Percentiles rank a stretch among this genome's conserved stretches.
Conservation (phyloP, 2,329 filamentous ascomycete genomes). For the Stemphylium lycopersici region DNA sequence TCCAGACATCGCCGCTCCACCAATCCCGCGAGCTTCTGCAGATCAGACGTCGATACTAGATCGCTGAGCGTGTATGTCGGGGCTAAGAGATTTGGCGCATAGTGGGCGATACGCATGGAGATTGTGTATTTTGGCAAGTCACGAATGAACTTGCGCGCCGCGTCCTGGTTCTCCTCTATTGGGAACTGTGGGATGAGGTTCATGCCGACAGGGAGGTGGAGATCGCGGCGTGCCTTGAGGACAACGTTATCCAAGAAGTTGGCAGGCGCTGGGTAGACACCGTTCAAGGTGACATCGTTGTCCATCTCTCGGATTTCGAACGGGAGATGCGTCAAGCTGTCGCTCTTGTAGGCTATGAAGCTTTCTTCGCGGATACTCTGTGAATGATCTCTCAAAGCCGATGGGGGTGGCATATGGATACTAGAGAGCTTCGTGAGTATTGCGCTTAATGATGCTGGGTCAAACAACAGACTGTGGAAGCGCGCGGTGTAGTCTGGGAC, state of each 20-base stretch:
- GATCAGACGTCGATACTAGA: not conserved
- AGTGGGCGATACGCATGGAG: constrained; percentile 2
- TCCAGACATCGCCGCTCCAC: constrained; percentile 2
- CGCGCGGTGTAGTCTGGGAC: not conserved
- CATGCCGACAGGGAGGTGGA: constrained; percentile 9
- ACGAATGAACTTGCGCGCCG: constrained; percentile 9
- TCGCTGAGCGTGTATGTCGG: not conserved
- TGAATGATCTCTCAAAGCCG: not conserved
- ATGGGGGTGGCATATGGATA: not conserved
- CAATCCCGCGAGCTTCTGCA: not conserved
- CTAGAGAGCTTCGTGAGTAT: constrained; percentile 1
- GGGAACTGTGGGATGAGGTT: constrained; percentile 8
- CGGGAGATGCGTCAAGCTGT: constrained; percentile 8
- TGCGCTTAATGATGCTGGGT: not conserved
- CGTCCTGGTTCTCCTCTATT: constrained; percentile 1
- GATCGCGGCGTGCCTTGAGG: constrained; percentile 10
- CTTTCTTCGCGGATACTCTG: not conserved
- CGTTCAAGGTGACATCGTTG: constrained; percentile 5
- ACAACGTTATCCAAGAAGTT: constrained; percentile 4
- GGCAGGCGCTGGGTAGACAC: not conserved
- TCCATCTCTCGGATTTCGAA: not conserved
- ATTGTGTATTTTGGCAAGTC: not conserved
- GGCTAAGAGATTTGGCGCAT: not conserved
- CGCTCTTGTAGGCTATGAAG: not conserved
- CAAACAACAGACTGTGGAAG: constrained; percentile 16